Conservation (phyloP, 116 monocot genomes). For the Zostera marina region DNA sequence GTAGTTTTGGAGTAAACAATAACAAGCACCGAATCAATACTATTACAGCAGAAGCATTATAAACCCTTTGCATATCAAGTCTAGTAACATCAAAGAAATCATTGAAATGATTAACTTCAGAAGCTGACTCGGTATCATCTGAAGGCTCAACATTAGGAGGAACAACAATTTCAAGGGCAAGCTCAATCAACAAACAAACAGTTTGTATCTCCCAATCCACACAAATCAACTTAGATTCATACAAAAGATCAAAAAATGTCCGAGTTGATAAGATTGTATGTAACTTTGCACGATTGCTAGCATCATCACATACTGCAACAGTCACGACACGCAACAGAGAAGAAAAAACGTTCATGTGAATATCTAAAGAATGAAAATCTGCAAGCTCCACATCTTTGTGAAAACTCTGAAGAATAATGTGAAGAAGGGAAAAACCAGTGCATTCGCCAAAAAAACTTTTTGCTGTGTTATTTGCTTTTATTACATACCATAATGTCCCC, state of each 20-base stretch:
- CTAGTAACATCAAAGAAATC: slow-evolving; percentile 22
- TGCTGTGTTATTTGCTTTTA: slow-evolving; percentile 65
- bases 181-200: slow-evolving; percentile 71
- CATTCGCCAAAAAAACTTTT: slow-evolving; percentile 91
- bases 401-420: slow-evolving; percentile 73
- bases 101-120: slow-evolving; percentile 13
- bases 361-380: slow-evolving; percentile 19
- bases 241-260: slow-evolving; percentile 85
- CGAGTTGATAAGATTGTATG: slow-evolving; percentile 78
- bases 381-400: slow-evolving; percentile 34
- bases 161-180: slow-evolving; percentile 84
- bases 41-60: slow-evolving; percentile 81
- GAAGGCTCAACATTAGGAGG: slow-evolving; percentile 38
- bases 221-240: slow-evolving; percentile 79
- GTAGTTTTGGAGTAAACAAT: slow-evolving; percentile 82
- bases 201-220: slow-evolving; percentile 78
- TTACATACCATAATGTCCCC: slow-evolving; percentile 79
- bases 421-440: slow-evolving; percentile 87
- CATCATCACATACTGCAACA: slow-evolving; percentile 68
- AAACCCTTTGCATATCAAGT: slow-evolving; percentile 46
- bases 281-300: slow-evolving; percentile 54
- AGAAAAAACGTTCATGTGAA: slow-evolving; percentile 54
- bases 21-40: slow-evolving; percentile 79
- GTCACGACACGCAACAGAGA: slow-evolving; percentile 78
- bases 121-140: slow-evolving; percentile 34